Conservation (phyloP, 2,329 filamentous ascomycete genomes). For the Sordariomycetes sp. region DNA sequence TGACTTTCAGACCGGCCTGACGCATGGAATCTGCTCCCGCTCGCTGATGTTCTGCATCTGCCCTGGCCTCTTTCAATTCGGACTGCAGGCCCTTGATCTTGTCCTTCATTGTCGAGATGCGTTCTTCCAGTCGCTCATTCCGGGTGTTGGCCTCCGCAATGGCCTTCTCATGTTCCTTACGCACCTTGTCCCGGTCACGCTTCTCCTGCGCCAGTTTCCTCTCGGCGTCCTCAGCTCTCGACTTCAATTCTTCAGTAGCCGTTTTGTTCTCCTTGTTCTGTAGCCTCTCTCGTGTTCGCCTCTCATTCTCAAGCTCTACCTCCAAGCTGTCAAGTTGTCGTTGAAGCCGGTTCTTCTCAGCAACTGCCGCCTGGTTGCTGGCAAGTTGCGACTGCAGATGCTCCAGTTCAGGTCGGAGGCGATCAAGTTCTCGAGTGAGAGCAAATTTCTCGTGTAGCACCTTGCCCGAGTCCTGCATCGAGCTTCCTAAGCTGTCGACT, state of each 20-base stretch:
- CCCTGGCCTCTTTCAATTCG: constrained; percentile 57
- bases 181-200: constrained; percentile 34
- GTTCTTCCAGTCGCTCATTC: constrained; percentile 58
- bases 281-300: constrained; percentile 21
- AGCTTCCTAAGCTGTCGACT: constrained; percentile 56
- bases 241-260: constrained; percentile 30
- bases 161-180: constrained; percentile 40
- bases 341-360: constrained; percentile 73
- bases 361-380: constrained; percentile 57
- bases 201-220: constrained; percentile 28
- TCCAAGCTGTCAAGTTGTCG: constrained; percentile 69
- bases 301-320: constrained; percentile 76
- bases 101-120: constrained; percentile 57
- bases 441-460: constrained; percentile 51
- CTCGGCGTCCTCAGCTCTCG: constrained; percentile 24
- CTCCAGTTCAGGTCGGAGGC: constrained; percentile 46
- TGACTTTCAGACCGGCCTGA: constrained; percentile 16
- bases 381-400: constrained; percentile 44
- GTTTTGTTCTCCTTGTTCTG: constrained; percentile 22
- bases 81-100: constrained; percentile 64
- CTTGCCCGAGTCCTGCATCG: constrained; percentile 62
- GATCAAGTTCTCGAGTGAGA: constrained; percentile 39
- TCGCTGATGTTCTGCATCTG: constrained; percentile 27
- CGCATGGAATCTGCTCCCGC: constrained; percentile 22
- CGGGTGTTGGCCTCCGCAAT: constrained; percentile 52